Percentiles rank a stretch among this genome's conserved stretches.
phyloP scores from a whole-genome alignment of 306 rosid genomes.

The Dalbergia cultrata region DNA sequence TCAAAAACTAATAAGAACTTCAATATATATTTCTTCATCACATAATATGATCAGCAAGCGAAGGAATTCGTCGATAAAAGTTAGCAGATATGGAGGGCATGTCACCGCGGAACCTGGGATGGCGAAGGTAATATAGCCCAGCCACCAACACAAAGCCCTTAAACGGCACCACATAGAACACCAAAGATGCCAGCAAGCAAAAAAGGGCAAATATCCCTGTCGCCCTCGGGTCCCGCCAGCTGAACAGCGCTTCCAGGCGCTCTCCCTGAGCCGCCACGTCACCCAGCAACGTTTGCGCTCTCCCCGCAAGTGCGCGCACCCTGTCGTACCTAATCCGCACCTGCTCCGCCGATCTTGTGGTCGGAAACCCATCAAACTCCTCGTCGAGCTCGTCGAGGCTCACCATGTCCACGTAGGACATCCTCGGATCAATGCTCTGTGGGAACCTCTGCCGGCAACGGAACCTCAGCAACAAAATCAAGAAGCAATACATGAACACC shows the following conservation, averaged over 20 bases:
- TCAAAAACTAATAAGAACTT: too few species aligned
- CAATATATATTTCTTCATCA: conserved; percentile 22
- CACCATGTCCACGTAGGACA: conserved; percentile 77
- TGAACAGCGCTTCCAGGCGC: conserved; percentile 77
- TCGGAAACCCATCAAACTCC: conserved; percentile 85
- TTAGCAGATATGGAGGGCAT: conserved; percentile 81
- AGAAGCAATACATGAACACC: conserved; percentile 73
- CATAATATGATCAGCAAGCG: conserved; percentile 80
- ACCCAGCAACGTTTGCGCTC: conserved; percentile 79
- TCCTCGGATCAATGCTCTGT: conserved; percentile 65
- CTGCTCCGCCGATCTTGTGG: conserved; percentile 57
- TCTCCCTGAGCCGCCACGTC: conserved; percentile 97
- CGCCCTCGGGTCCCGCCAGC: conserved; percentile 89
- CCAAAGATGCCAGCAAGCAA: conserved; percentile 70
- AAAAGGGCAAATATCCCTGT: conserved; percentile 79
- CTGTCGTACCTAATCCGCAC: conserved; percentile 77
- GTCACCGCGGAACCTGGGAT: conserved; percentile 81
- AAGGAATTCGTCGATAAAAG: conserved; percentile 79
- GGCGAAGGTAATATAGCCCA: conserved; percentile 77
- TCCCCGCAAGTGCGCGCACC: conserved; percentile 74
- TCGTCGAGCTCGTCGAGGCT: conserved; percentile 82
- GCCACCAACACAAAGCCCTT: conserved; percentile 61
- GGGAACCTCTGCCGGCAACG: conserved; percentile 59
- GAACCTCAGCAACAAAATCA: conserved; percentile 61
- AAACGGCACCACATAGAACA: conserved; percentile 77